These are phyloP conservation scores for Breynia disticha DNA, from an alignment of 441 rosid species.

Conservation along the genomic window DNA sequence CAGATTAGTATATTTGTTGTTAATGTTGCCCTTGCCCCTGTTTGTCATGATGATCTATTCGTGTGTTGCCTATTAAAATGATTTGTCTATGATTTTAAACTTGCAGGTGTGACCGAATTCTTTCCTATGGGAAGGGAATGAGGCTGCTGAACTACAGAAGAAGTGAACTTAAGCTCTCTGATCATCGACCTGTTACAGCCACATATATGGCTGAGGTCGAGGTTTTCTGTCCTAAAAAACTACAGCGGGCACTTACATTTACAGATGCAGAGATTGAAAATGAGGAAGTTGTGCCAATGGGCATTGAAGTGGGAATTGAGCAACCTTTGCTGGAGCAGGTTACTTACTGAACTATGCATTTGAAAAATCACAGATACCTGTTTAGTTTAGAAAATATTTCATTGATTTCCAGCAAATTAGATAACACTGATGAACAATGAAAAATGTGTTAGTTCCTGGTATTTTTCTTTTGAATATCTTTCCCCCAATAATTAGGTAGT, in stretches of 20 bases:
- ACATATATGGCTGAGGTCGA: conserved; percentile 76
- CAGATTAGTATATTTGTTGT: no score
- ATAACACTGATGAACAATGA: no score
- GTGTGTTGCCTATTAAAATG: background rate
- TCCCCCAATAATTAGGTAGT: no score
- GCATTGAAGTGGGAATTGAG: conserved; percentile 23
- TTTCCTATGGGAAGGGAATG: conserved; percentile 78
- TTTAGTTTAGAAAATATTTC: no score
- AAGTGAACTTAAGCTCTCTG: conserved; percentile 65
- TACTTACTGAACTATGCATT: conserved; percentile 9
- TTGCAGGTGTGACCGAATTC: conserved; percentile 86
- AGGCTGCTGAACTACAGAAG: conserved; percentile 60
- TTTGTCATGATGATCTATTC: background rate
- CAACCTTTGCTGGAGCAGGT: conserved; percentile 28
- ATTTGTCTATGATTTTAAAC: background rate
- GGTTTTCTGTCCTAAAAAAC: conserved; percentile 60
- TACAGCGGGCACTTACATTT: conserved; percentile 74
- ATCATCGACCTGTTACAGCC: conserved; percentile 92
- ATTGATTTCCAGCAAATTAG: no score
- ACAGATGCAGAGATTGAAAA: conserved; percentile 82
- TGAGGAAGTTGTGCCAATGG: conserved; percentile 32
- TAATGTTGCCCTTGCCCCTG: no score
- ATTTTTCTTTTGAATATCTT: no score
- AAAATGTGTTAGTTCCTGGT: no score
- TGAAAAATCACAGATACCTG: no score